Conservation (phyloP, 1,284 basidiomycete species). For the Ceratobasidium sp. region DNA sequence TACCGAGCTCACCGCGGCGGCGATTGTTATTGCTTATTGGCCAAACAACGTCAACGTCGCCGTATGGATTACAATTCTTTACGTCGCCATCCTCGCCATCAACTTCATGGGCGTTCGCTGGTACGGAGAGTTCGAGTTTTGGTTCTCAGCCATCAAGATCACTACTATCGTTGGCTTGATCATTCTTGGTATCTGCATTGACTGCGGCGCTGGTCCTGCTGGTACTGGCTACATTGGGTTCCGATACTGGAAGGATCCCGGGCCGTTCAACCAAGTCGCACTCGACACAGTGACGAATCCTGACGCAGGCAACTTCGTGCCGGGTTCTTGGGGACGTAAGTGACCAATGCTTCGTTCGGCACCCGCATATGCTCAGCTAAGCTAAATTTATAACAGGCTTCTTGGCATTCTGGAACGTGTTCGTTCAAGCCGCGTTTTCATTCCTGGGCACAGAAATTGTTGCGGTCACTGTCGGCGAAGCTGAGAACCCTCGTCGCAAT, state of each 20-base stretch:
- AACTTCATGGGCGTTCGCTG: conserved; percentile 82
- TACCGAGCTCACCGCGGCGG: conserved; percentile 82
- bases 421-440: conserved; percentile 87
- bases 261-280: conserved; percentile 68
- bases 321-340: too few species aligned
- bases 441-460: conserved; percentile 89
- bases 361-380: conserved; percentile 64
- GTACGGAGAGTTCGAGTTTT: conserved; percentile 77
- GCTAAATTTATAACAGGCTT: conserved; percentile 63
- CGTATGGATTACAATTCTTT: conserved; percentile 76
- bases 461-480: conserved; percentile 81
- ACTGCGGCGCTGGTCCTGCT: conserved; percentile 72
- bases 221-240: conserved; percentile 60
- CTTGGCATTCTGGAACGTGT: conserved; percentile 75
- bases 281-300: conserved; percentile 32
- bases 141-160: conserved; percentile 73
- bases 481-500: conserved; percentile 80
- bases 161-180: conserved; percentile 74
- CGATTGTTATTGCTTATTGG: conserved; percentile 84
- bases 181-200: conserved; percentile 75
- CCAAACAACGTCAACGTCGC: conserved; percentile 65
- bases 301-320: neutral
- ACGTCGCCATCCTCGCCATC: conserved; percentile 73
- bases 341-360: too few species aligned
- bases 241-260: conserved; percentile 79